Base-by-base conservation (phyloP, 345 rosid species). In the Sisymbrium irio region DNA sequence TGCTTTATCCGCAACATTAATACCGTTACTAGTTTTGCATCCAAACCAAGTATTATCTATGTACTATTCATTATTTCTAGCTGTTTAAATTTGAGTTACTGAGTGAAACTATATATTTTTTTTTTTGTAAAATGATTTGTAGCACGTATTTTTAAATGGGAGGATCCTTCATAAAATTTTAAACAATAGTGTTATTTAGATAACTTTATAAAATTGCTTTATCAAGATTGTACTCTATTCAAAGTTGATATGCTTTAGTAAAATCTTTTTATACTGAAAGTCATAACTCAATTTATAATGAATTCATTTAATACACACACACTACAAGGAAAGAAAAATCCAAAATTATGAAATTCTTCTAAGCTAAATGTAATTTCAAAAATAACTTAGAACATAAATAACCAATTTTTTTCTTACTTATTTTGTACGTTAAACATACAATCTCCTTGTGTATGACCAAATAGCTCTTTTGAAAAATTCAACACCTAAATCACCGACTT, bases 401-500 rank as follows among this genome's bases (percentile, higher is more conserved):
- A 51, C 33, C 4, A 11, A 19, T 10, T 2, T 11, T 4, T 49
- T 49, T 20, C 9, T 49, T 49, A 19, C 15, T 51, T 51, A 0
- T 51, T 51, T 25, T 25, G n/a, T 2, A 51, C 33, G 33, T 51
- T 51, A 25, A 6, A 25, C 17, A 25, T 51, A 6, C 17, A 51
- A 12, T 25, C 33, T 25, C 15, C 33, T 5, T 12, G 10, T 10
- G 20, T 47, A 11, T 19, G 20, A 49, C 14, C 30, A 49, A 1
- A 19, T 18, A 10, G 30, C 7, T 49, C 15, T 25, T 12, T 51
- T 12, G 33, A 9, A 47, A 28, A 71, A 72, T 27, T 50, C 54
- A 62, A 62, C 55, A 72, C 40, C 49, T 55, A 44, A 64, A 44
- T 35, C 65, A 64, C 71, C 65, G 65, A 73, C 71, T 44, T 35